Base-by-base conservation (phyloP, 371 early-diverging fungal genomes). In the Batrachochytrium dendrobatidis region DNA sequence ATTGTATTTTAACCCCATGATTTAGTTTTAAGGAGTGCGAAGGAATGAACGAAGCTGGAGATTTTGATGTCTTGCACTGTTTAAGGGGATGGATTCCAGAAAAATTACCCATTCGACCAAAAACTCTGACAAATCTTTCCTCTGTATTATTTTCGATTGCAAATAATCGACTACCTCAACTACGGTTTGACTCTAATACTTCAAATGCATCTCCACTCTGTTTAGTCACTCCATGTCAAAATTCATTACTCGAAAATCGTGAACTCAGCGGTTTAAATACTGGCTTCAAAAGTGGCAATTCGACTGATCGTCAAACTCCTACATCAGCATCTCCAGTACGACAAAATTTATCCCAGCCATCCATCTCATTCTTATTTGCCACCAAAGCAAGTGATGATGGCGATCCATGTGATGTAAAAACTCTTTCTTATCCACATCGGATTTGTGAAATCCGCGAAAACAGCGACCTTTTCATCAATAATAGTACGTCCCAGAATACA, bases 41-140 rank as follows among this genome's bases (percentile, higher is more conserved):
- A 17, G 56, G 58, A 6, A 30, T 25, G 25, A 56, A 52, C 63
- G 78, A 77, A 53, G 66, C 56, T 43, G 76, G 78, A 12, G 80
- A 77, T 45, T 71, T 76, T 63, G 74, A 74, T 59, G 54, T 69
- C 24, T 61, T 76, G 25, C 66, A 75, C 58, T 62, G 70, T 7
- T 44, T 80, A 18, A 62, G 64, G 33, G 73, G 74, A 45, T 77
- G 71, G 70, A 63, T 76, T 28, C 74, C 75, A 2, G 78, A 77
- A 57, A 34, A 62, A 18, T 46, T 72, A 17, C 32, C 34, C 18
- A 49, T 73, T 20, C 45, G 43, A 3, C 22, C 31, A 30, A 10
- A 35, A 12, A 34, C 15, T 25, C 10, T 53, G 8, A 35, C 3
- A 12, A 30, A 50, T 35, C n/a, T 32, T 53, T 30, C 12, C 33